These are phyloP conservation scores for Geotrichum cucujoidarum DNA, from an alignment of 1,139 yeast genomes.

Conservation along the genomic window DNA sequence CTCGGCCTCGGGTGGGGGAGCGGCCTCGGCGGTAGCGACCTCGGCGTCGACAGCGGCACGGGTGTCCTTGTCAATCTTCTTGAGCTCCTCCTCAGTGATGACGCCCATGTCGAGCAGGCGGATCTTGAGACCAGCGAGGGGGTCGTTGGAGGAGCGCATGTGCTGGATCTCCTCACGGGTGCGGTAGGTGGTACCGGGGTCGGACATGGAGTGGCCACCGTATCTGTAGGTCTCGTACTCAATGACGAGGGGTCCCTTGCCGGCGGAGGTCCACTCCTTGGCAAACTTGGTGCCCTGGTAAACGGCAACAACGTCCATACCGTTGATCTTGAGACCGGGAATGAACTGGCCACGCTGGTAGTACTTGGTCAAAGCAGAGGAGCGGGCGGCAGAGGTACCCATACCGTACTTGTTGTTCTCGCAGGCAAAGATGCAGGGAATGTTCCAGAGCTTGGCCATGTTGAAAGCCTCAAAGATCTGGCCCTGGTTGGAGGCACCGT, in stretches of 20 bases:
- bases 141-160: constrained; percentile 98
- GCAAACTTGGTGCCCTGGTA: constrained; percentile 96
- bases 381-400: constrained; percentile 97
- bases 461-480: constrained; percentile 96
- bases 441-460: constrained; percentile 98
- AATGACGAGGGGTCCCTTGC: constrained; percentile 92
- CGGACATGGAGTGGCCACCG: constrained; percentile 99
- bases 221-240: constrained; percentile 98
- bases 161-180: constrained; percentile 99
- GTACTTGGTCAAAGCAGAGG: constrained; percentile 94
- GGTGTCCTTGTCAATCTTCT: constrained; percentile 90
- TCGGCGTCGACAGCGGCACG: constrained; percentile 94
- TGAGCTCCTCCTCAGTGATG: constrained; percentile 91
- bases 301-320: constrained; percentile 95
- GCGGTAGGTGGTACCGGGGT: constrained; percentile 99
- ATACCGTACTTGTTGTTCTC: constrained; percentile 99
- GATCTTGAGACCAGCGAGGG: constrained; percentile 92
- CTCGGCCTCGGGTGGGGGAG: constrained; percentile 93
- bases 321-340: constrained; percentile 96
- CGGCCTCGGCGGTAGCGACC: constrained; percentile 87
- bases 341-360: constrained; percentile 99
- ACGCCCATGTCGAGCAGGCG: constrained; percentile 74
- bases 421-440: constrained; percentile 92
- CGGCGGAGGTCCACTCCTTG: constrained; percentile 88
- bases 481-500: constrained; percentile 99